phyloP scores from a whole-genome alignment of 495 filamentous ascomycete genomes.

The Penicillium ucsense region DNA sequence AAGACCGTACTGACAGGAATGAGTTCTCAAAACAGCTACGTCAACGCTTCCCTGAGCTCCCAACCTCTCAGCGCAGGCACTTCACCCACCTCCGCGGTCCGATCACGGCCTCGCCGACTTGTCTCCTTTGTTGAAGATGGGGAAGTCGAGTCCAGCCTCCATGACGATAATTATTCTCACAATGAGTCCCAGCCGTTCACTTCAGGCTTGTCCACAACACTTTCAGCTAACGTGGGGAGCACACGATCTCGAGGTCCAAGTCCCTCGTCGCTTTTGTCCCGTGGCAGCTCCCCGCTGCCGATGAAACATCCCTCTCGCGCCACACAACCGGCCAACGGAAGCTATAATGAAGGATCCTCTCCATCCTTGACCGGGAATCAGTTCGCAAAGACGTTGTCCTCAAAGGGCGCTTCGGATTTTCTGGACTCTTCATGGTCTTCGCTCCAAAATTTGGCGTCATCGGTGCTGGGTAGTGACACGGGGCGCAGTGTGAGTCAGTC shows the following conservation, averaged over 20 bases:
- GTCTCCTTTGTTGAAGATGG: conserved; percentile 34
- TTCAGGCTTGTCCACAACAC: conserved; percentile 24
- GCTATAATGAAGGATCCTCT: conserved; percentile 13
- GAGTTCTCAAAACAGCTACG: conserved; percentile 34
- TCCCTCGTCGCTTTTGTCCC: conserved; percentile 35
- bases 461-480: conserved; percentile 39
- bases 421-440: conserved; percentile 46
- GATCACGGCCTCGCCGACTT: conserved; percentile 36
- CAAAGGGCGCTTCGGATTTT: conserved; percentile 32
- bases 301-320: conserved; percentile 36
- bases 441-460: conserved; percentile 43
- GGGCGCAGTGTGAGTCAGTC: conserved; percentile 23
- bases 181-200: conserved; percentile 20
- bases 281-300: conserved; percentile 38
- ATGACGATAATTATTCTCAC: conserved; percentile 8
- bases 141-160: conserved; percentile 11
- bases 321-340: conserved; percentile 16
- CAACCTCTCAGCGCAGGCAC: conserved; percentile 25
- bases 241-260: conserved; percentile 31
- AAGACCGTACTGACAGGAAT: conserved; percentile 27
- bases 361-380: conserved; percentile 20
- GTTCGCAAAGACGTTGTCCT: conserved; percentile 19
- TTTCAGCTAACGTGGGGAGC: conserved; percentile 16
- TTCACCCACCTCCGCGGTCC: conserved; percentile 28
- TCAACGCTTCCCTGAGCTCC: conserved; percentile 30